Evolutionary conservation across 2,329 filamentous ascomycete species (phyloP), one percentile per base, ranked within the genome.

Genomic region (Colletotrichum paranaense): DNA sequence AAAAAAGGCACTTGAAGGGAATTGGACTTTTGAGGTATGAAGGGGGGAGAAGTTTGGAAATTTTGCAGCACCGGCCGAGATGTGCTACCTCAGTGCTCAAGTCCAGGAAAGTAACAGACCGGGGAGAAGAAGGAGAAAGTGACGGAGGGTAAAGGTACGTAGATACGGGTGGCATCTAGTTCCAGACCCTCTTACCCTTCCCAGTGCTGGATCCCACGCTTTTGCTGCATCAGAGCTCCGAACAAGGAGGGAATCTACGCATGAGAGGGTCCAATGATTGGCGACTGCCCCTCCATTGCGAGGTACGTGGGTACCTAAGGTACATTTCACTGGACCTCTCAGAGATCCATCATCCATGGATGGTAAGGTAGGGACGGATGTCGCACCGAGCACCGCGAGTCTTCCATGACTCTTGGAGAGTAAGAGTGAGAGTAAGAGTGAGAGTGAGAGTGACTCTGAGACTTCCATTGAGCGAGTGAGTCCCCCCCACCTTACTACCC

Each of bases 281-380:
- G 62, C 30, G 28, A 64, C 14, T 64, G 62, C 62, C 62, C 62
- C 62, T 64, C 62, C 62, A 64, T 64, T 64, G 28, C 46, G 28
- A 52, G 46, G 28, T n/a, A 19, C n/a, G 19, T 11, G 9, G 49
- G 49, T 53, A 53, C 32, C 32, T 5, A 11, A 38, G 14, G 30
- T 26, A 59, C 16, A 62, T 42, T 42, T 42, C 38, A 42, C 38
- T 42, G 38, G 38, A 5, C 38, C 38, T 42, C 38, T 16, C 14
- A 16, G 38, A 42, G 35, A 38, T 38, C 38, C 38, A 42, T 42
- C 38, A 42, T 42, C 38, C 38, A 42, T 38, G 38, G 38, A 16
- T 42, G 42, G 14, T 19, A 42, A 42, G 38, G 16, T 9, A 49
- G 42, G 42, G 19, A 49, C 42, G 42, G 42, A 49, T 49, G 19